Evolutionary conservation across 2,329 filamentous ascomycete genomes (phyloP).

Genomic region (Curvularia sp.): DNA sequence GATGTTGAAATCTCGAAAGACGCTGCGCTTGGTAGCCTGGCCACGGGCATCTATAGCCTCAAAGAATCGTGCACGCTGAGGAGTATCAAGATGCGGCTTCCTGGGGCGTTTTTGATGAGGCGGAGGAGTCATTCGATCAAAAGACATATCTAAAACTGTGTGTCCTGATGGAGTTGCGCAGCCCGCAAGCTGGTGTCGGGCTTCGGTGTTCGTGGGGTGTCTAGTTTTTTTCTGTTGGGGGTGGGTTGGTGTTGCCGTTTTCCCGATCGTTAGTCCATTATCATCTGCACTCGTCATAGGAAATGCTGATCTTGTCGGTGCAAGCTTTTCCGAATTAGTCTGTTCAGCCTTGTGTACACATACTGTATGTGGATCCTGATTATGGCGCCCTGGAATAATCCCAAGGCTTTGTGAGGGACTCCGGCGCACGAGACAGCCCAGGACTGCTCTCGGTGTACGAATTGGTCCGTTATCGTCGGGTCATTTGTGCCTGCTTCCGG

Average conservation of each 20-base stretch:
- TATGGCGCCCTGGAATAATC: no score
- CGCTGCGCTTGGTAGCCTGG: not conserved
- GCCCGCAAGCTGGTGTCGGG: not conserved
- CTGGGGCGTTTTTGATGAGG: not conserved
- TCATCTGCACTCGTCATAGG: not conserved
- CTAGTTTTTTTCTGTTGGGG: not conserved
- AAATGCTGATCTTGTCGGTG: not conserved
- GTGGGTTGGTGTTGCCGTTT: conserved; percentile 2
- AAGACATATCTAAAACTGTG: not conserved
- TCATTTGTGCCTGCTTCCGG: not conserved
- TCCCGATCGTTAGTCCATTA: conserved; percentile 1
- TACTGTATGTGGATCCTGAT: not conserved
- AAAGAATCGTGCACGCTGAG: conserved; percentile 1
- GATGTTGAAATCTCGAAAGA: not conserved
- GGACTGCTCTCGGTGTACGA: not conserved
- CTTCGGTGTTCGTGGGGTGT: not conserved
- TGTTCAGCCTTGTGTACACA: not conserved
- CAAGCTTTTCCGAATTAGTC: not conserved
- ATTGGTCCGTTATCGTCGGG: not conserved
- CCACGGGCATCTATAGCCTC: not conserved
- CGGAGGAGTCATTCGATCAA: not conserved
- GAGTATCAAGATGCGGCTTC: conserved; percentile 2
- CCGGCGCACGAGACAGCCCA: no score
- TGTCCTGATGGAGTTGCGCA: not conserved
- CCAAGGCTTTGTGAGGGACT: not conserved